Percentiles rank a stretch among this genome's conserved stretches.
Evolutionary conservation across 1,139 yeast species (phyloP).

Genomic region (Martiniozyma asiatica): DNA sequence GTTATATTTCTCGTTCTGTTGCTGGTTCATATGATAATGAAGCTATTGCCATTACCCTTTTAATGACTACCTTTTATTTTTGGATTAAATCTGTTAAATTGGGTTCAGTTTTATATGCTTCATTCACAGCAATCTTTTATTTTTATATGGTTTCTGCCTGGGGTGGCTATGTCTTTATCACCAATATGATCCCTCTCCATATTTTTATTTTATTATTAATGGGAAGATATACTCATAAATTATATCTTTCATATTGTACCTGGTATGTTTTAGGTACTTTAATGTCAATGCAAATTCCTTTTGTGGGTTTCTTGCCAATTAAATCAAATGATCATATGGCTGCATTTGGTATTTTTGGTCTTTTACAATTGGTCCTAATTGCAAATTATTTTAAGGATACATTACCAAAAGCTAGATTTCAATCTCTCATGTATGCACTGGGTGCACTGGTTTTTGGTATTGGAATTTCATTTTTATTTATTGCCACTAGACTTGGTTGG

Average conservation of each 20-base stretch:
- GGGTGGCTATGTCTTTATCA: slow-evolving; percentile 99
- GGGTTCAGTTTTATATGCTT: slow-evolving; percentile 80
- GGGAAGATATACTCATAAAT: slow-evolving; percentile 82
- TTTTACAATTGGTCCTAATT: slow-evolving; percentile 79
- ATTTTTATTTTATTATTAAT: slow-evolving; percentile 79
- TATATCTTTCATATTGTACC: slow-evolving; percentile 87
- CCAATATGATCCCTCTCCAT: slow-evolving; percentile 93
- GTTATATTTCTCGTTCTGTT: slow-evolving; percentile 94
- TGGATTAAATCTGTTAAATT: slow-evolving; percentile 92
- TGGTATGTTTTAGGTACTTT: slow-evolving; percentile 96
- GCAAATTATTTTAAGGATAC: slow-evolving; percentile 72
- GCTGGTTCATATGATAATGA: slow-evolving; percentile 99
- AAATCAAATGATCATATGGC: slow-evolving; percentile 98
- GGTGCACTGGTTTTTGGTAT: slow-evolving; percentile 41
- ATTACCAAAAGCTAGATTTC: slow-evolving; percentile 67
- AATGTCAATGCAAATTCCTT: slow-evolving; percentile 98
- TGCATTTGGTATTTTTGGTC: slow-evolving; percentile 93
- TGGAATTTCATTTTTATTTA: slow-evolving; percentile 63
- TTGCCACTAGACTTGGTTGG: slow-evolving; percentile 78
- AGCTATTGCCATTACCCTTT: slow-evolving; percentile 92
- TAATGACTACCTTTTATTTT: slow-evolving; percentile 89
- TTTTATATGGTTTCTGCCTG: slow-evolving; percentile 99
- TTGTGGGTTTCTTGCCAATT: slow-evolving; percentile 94
- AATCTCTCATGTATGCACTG: slow-evolving; percentile 47
- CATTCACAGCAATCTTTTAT: slow-evolving; percentile 77